These are phyloP conservation scores for Neopestalotiopsis clavispora DNA, from an alignment of 2,329 filamentous ascomycete species.

Conservation along the genomic window DNA sequence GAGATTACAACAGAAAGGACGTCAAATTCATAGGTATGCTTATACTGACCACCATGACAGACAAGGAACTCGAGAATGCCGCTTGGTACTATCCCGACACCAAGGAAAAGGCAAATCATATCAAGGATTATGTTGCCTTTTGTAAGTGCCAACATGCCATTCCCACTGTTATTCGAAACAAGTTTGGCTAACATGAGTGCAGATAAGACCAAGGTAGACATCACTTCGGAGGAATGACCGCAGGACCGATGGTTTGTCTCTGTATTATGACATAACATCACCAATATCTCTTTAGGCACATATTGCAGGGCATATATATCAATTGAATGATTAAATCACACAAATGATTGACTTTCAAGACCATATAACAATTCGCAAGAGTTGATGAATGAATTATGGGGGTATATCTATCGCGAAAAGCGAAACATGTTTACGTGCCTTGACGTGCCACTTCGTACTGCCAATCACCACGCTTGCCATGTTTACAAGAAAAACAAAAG, in stretches of 20 bases:
- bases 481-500: background rate
- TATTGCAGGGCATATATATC: too few species aligned
- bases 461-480: background rate
- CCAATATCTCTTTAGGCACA: too few species aligned
- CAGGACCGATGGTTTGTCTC: background rate
- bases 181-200: background rate
- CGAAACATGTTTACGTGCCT: background rate
- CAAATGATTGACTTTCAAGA: too few species aligned
- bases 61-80: slow-evolving; percentile 53
- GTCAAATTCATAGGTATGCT: background rate
- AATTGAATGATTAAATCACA: too few species aligned
- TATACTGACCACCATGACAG: slow-evolving; percentile 30
- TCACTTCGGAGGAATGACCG: slow-evolving; percentile 11
- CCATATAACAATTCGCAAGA: background rate
- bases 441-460: background rate
- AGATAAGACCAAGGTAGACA: slow-evolving; percentile 41
- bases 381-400: background rate
- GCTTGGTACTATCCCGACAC: slow-evolving; percentile 64
- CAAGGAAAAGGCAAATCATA: slow-evolving; percentile 50
- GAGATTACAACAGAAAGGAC: too few species aligned
- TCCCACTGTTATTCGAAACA: background rate
- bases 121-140: slow-evolving; percentile 62
- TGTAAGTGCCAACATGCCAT: slow-evolving; percentile 45
- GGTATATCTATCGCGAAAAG: background rate
- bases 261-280: too few species aligned